Evolutionary conservation across 352 stramenopile species (phyloP).

Genomic region (Pythium folliculosum): DNA sequence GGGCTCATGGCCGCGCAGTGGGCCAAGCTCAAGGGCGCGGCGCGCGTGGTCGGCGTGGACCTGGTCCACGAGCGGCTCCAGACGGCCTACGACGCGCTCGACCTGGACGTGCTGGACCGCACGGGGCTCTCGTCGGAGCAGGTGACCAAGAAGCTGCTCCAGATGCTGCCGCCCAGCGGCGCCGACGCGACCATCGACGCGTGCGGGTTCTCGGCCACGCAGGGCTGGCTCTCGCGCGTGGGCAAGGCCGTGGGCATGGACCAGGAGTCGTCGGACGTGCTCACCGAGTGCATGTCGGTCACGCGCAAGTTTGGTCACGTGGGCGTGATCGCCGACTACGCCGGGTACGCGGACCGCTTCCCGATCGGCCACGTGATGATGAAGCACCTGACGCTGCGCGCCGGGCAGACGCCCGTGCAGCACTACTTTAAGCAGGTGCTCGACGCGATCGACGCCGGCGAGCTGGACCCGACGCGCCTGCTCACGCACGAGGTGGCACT

Average conservation of each 20-base stretch:
- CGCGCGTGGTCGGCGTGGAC: constrained; percentile 62
- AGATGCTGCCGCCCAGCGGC: constrained; percentile 49
- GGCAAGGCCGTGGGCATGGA: constrained; percentile 57
- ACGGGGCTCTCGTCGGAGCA: constrained; percentile 46
- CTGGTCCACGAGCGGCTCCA: constrained; percentile 49
- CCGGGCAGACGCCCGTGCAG: constrained; percentile 49
- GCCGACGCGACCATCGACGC: constrained; percentile 64
- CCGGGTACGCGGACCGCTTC: constrained; percentile 41
- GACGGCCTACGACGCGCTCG: constrained; percentile 58
- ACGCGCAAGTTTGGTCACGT: constrained; percentile 62
- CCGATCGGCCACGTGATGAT: constrained; percentile 62
- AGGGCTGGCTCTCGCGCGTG: constrained; percentile 44
- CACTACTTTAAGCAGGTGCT: constrained; percentile 63
- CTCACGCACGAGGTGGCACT: constrained; percentile 59
- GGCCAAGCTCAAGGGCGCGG: constrained; percentile 66
- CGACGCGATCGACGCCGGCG: constrained; percentile 50
- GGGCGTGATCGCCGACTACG: constrained; percentile 58
- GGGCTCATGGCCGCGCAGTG: constrained; percentile 57
- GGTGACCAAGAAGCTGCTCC: constrained; percentile 48
- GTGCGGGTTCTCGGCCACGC: constrained; percentile 35
- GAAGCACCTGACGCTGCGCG: constrained; percentile 59
- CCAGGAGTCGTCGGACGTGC: constrained; percentile 48
- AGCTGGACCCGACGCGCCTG: constrained; percentile 55
- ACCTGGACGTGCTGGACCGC: constrained; percentile 65
- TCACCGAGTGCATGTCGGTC: constrained; percentile 62